Conservation (phyloP, 768 basidiomycete genomes). For the Gautieria morchelliformis region DNA sequence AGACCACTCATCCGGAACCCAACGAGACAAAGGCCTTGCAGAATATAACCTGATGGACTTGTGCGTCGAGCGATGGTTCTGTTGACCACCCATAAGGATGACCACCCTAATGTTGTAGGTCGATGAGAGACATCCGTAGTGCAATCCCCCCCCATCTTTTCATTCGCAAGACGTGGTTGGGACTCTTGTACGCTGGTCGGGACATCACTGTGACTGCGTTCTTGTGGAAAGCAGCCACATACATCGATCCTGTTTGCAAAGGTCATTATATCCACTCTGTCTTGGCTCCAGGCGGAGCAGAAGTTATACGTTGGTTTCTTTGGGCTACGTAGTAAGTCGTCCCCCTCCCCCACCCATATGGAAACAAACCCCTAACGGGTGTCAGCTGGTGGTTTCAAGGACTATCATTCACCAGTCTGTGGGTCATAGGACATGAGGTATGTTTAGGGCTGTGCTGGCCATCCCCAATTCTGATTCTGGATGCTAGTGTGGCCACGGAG, state of each 20-base stretch:
- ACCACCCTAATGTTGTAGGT: background rate
- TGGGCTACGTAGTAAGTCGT: constrained; percentile 40
- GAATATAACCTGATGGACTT: too few species aligned
- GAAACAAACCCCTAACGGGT: background rate
- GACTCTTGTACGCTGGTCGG: background rate
- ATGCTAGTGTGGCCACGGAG: constrained; percentile 44
- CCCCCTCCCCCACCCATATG: background rate
- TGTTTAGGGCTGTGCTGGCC: background rate
- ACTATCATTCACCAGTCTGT: constrained; percentile 47
- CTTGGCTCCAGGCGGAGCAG: constrained; percentile 14
- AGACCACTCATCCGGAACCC: too few species aligned
- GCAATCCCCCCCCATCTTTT: background rate
- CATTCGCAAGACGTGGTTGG: background rate
- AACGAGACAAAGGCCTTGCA: too few species aligned
- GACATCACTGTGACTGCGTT: background rate
- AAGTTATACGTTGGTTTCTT: constrained; percentile 27
- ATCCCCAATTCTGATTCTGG: background rate
- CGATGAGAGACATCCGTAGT: background rate
- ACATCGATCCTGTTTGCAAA: constrained; percentile 16
- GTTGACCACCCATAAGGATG: too few species aligned
- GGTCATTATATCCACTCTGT: constrained; percentile 20
- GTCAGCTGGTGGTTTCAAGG: constrained; percentile 51
- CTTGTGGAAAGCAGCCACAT: background rate
- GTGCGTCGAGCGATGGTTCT: too few species aligned
- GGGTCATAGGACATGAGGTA: constrained; percentile 57